Base-by-base conservation (phyloP, 768 basidiomycete species). In the Holtermanniella nyarrowii region DNA sequence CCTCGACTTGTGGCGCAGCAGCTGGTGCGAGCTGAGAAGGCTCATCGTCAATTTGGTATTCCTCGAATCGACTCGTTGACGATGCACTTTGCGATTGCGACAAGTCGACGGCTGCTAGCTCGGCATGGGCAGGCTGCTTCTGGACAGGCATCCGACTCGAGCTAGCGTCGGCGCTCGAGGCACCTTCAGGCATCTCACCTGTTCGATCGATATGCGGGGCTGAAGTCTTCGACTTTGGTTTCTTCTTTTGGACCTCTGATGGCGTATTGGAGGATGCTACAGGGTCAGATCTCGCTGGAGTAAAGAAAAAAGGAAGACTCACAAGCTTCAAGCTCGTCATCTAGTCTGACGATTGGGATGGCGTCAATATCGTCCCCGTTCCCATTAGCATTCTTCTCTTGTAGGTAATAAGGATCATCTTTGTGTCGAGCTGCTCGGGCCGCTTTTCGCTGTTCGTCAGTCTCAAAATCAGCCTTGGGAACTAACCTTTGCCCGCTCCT, bases 391-490 rank as follows among this genome's bases (percentile, higher is more conserved):
- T 57, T 62, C 39, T 58, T 56, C 27, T 57, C 51, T 12, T 80
- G 79, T 57, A 95, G 82, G 70, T 95, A 91, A 73, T 89, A 95
- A 3, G 91, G 90, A 65, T 97, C 89, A 56, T 88, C 86, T 39
- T 80, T 80, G 56, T 83, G 75, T 53, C 83, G 80, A 46, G 83
- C 88, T 44, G 82, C 73, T 25, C 87, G 78, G 59, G 85, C 87
- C 23, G 80, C 82, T 59, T 81, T 83, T 42, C 80, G 77, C 89
- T 95, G 59, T 27, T 25, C 11, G 26, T 25, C 11, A 39, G 24
- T 18, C 11, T 31, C 21, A 7, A 46, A 26, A 4, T 21, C 21
- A 22, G 18, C 37, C 37, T 14, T 23, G 22, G 5, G 25, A 27
- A 70, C 77, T 58, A 61, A 87, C 87, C 71, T 77, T 77, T 60